Percentiles rank a stretch among this genome's conserved stretches.
Evolutionary conservation across 2,329 filamentous ascomycete genomes (phyloP).

Genomic region (Aureobasidium leucospermi): DNA sequence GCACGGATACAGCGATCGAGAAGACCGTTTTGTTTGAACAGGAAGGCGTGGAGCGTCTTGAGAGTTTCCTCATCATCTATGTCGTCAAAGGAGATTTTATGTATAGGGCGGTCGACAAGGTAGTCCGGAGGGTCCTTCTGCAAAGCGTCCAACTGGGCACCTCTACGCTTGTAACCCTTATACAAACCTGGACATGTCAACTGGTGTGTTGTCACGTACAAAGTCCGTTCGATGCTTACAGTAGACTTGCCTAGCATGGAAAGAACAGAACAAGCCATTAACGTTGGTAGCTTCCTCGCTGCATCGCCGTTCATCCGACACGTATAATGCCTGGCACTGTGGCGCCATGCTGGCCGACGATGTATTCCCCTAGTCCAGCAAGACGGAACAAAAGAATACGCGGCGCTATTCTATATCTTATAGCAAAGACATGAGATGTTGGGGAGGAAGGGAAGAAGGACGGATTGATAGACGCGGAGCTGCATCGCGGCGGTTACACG

Average conservation of each 20-base stretch:
- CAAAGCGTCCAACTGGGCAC: constrained; percentile 36
- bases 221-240: neutral
- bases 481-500: neutral
- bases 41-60: constrained; percentile 33
- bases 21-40: constrained; percentile 33
- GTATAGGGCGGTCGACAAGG: constrained; percentile 31
- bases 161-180: constrained; percentile 43
- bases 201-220: neutral
- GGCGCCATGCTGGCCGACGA: neutral
- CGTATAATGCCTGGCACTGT: constrained; percentile 24
- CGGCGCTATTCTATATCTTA: neutral
- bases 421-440: neutral
- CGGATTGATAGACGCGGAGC: neutral
- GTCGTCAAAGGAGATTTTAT: constrained; percentile 33
- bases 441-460: neutral
- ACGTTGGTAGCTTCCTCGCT: constrained; percentile 31
- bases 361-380: neutral
- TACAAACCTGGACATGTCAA: constrained; percentile 32
- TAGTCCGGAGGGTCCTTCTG: constrained; percentile 31
- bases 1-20: constrained; percentile 37
- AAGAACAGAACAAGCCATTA: constrained; percentile 37
- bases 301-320: constrained; percentile 32
- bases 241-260: constrained; percentile 37
- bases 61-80: constrained; percentile 33
- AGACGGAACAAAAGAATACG: neutral